These are phyloP conservation scores for Yamadazyma insecticola DNA, from an alignment of 805 yeast species.

Conservation along the genomic window DNA sequence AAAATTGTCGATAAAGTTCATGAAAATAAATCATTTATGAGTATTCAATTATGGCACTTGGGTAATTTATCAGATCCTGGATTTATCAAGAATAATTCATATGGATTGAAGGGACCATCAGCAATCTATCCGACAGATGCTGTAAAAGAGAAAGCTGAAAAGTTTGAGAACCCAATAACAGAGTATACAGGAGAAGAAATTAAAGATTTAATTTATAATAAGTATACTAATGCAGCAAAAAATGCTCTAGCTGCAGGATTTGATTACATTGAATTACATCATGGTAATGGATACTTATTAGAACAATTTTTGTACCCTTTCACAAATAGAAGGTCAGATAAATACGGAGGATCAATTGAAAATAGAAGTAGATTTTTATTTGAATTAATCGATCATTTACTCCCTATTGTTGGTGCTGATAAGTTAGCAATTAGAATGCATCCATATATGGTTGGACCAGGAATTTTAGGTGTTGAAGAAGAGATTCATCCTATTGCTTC, in stretches of 20 bases:
- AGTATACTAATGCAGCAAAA: constrained; percentile 23
- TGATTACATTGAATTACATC: constrained; percentile 38
- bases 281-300: constrained; percentile 36
- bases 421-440: constrained; percentile 29
- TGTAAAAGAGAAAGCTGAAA: constrained; percentile 12
- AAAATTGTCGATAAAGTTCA: constrained; percentile 43
- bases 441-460: constrained; percentile 23
- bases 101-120: constrained; percentile 15
- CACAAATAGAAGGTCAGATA: constrained; percentile 28
- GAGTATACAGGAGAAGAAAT: constrained; percentile 20
- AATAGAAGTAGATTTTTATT: constrained; percentile 32
- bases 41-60: constrained; percentile 50
- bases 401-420: constrained; percentile 26
- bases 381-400: constrained; percentile 32
- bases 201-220: constrained; percentile 15
- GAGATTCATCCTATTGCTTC: constrained; percentile 19
- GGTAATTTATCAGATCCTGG: constrained; percentile 36
- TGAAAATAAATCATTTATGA: constrained; percentile 33
- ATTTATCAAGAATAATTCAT: constrained; percentile 18
- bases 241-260: constrained; percentile 31
- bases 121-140: constrained; percentile 15
- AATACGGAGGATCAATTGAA: constrained; percentile 34
- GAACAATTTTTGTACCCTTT: constrained; percentile 33
- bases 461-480: constrained; percentile 8
- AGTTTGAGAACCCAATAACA: constrained; percentile 8